Evolutionary conservation across 768 basidiomycete species (phyloP).

Genomic region (Russula sp.): DNA sequence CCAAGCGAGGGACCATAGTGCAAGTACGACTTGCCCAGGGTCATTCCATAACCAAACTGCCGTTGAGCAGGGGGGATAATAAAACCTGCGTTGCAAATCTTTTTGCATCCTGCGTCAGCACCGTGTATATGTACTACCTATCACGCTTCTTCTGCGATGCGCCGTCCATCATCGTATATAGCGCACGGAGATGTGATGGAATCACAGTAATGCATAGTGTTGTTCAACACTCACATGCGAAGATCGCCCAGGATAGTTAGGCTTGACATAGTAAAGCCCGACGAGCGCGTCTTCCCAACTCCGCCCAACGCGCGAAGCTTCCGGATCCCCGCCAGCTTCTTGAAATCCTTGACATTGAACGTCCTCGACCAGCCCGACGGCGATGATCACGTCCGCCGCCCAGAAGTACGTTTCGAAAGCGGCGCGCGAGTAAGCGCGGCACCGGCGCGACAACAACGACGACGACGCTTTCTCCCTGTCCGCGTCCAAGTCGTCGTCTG

Average conservation of each 20-base stretch:
- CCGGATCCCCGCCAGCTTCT: slow-evolving; percentile 28
- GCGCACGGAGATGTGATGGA: no score
- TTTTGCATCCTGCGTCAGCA: not conserved
- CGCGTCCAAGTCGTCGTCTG: no score
- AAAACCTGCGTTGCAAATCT: slow-evolving; percentile 91
- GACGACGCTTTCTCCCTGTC: no score
- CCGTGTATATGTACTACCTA: no score
- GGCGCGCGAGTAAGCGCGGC: slow-evolving; percentile 30
- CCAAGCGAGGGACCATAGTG: slow-evolving; percentile 75
- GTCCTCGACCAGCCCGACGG: slow-evolving; percentile 32
- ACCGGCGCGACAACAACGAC: no score
- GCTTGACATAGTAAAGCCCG: slow-evolving; percentile 81
- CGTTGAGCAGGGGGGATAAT: slow-evolving; percentile 60
- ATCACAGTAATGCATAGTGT: no score
- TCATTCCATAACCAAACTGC: slow-evolving; percentile 56
- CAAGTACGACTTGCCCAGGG: slow-evolving; percentile 71
- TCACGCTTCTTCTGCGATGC: no score
- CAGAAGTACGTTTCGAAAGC: slow-evolving; percentile 74
- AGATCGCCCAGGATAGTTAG: slow-evolving; percentile 85
- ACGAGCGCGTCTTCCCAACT: slow-evolving; percentile 64
- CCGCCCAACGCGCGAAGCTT: slow-evolving; percentile 40
- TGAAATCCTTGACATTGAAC: not conserved
- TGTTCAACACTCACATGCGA: slow-evolving; percentile 61
- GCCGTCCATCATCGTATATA: not conserved
- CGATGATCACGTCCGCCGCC: slow-evolving; percentile 67